phyloP scores from a whole-genome alignment of 768 basidiomycete genomes.

The Tricholoma flavovirens region DNA sequence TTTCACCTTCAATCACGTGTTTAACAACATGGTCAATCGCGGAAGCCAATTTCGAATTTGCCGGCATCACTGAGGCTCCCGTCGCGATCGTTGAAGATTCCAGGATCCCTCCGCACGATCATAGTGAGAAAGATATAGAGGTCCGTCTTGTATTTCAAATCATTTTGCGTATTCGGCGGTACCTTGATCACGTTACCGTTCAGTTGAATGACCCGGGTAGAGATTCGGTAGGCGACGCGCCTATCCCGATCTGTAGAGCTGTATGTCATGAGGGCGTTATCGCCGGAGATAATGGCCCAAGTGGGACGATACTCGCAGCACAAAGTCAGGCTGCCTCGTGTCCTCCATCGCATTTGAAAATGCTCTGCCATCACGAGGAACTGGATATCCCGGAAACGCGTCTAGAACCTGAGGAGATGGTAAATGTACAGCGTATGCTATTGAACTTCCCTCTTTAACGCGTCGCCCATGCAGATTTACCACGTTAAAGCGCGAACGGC shows the following conservation, averaged over 20 bases:
- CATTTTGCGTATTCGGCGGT: not conserved
- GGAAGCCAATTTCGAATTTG: not conserved
- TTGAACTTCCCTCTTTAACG: not conserved
- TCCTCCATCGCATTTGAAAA: slow-evolving; percentile 7
- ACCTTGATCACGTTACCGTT: slow-evolving; percentile 2
- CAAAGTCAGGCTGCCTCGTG: slow-evolving; percentile 8
- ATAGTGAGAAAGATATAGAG: not conserved
- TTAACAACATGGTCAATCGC: not conserved
- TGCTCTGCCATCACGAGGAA: slow-evolving; percentile 5
- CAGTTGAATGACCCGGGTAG: not conserved
- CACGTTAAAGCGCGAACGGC: not conserved
- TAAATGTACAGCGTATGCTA: not conserved
- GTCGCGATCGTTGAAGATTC: not conserved
- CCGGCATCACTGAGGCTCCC: not conserved
- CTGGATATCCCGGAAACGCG: slow-evolving; percentile 2
- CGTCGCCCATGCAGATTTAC: not conserved
- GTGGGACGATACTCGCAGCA: slow-evolving; percentile 2
- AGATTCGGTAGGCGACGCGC: not conserved
- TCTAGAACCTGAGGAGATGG: slow-evolving; percentile 3
- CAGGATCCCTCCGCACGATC: not conserved
- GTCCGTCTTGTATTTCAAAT: not conserved
- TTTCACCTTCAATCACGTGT: not conserved
- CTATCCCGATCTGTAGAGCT: not conserved
- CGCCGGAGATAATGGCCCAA: slow-evolving; percentile 2
- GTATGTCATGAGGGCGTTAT: not conserved